Evolutionary conservation across 1,139 yeast genomes (phyloP).

Genomic region (Pichia sp.): DNA sequence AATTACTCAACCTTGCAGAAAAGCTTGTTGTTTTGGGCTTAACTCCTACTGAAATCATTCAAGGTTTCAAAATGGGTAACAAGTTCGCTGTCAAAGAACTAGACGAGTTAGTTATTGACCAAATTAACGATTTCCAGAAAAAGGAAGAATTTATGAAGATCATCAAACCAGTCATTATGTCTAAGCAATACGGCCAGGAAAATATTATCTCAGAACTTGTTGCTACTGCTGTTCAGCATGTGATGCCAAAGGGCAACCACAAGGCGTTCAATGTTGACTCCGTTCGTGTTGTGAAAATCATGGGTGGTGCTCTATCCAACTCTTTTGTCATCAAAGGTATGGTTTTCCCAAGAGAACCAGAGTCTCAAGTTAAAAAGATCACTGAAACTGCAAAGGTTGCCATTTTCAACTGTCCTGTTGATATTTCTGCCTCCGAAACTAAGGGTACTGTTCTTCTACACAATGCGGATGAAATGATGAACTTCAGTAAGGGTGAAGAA

Average conservation of each 20-base stretch:
- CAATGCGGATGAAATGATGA: slow-evolving; percentile 95
- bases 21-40: slow-evolving; percentile 78
- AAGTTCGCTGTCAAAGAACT: slow-evolving; percentile 64
- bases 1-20: slow-evolving; percentile 75
- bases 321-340: slow-evolving; percentile 89
- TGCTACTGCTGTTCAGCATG: slow-evolving; percentile 77
- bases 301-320: slow-evolving; percentile 77
- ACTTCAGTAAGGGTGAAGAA: slow-evolving; percentile 94
- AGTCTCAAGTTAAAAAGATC: slow-evolving; percentile 72
- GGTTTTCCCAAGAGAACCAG: slow-evolving; percentile 98
- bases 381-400: slow-evolving; percentile 70
- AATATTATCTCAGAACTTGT: slow-evolving; percentile 70
- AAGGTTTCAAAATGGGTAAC: slow-evolving; percentile 81
- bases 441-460: slow-evolving; percentile 94
- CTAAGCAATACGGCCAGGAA: slow-evolving; percentile 91
- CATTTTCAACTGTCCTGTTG: slow-evolving; percentile 89
- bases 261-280: slow-evolving; percentile 77
- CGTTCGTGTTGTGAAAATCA: slow-evolving; percentile 88
- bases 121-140: slow-evolving; percentile 51
- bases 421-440: slow-evolving; percentile 91
- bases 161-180: slow-evolving; percentile 80
- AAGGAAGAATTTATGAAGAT: slow-evolving; percentile 61
- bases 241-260: slow-evolving; percentile 55
- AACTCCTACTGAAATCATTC: slow-evolving; percentile 82
- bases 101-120: slow-evolving; percentile 58